phyloP scores from a whole-genome alignment of 139 green algal genomes.

The Pleodorina starrii region DNA sequence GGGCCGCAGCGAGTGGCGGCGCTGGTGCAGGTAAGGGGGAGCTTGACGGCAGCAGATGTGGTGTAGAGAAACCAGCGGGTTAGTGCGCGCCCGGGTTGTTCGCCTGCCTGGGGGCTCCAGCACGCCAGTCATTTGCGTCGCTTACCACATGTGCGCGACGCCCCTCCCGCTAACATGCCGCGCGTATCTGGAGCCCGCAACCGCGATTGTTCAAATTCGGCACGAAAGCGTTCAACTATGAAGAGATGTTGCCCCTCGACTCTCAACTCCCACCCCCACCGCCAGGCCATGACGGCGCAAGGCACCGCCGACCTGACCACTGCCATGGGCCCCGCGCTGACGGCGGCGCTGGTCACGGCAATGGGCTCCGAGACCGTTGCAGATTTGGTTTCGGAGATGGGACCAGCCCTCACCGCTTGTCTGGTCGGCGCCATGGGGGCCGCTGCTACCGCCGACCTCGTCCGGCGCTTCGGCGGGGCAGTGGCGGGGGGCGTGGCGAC shows the following conservation, averaged over 20 bases:
- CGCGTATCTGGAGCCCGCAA: too few relatives aligned
- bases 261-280: too few relatives aligned
- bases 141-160: too few relatives aligned
- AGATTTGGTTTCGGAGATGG: neutral
- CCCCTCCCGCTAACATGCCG: too few relatives aligned
- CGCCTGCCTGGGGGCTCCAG: too few relatives aligned
- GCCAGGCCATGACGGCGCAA: neutral
- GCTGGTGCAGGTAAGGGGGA: slow-evolving; percentile 5
- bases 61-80: too few relatives aligned
- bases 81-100: too few relatives aligned
- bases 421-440: slow-evolving; percentile 50
- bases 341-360: neutral
- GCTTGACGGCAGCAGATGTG: too few relatives aligned
- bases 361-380: neutral
- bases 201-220: too few relatives aligned
- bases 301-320: neutral
- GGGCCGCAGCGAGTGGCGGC: slow-evolving; percentile 29
- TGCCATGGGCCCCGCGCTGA: neutral
- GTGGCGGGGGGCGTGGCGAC: slow-evolving; percentile 31
- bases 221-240: too few relatives aligned
- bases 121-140: too few relatives aligned
- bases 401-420: slow-evolving; percentile 17
- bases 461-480: slow-evolving; percentile 28
- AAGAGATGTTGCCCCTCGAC: too few relatives aligned
- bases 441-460: slow-evolving; percentile 18